Evolutionary conservation across 2,329 filamentous ascomycete species (phyloP), one percentile per base, ranked within the genome.

Genomic region (Ophiobolus disseminans): DNA sequence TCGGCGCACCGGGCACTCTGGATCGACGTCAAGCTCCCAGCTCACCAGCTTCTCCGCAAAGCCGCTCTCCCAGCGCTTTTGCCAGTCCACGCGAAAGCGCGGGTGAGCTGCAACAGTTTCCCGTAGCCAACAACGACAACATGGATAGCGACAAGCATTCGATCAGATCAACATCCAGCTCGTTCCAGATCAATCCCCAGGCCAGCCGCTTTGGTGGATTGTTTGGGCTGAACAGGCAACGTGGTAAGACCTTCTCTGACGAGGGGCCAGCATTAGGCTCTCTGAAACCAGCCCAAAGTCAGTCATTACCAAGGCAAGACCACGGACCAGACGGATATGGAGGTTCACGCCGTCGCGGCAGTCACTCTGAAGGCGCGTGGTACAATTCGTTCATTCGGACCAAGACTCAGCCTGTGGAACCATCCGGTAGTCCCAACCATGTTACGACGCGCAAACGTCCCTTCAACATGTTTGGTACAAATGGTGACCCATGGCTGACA

Each of bases 271-370:
- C 82, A 1, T 73, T 91, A 6, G 90, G 90, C 1, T 85, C 82
- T 16, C 75, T 92, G 11, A 90, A 89, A 64, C 75, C 83, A 22
- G 82, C 83, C 0, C 88, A 93, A 66, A 91, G 88, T 62, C 88
- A 90, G 65, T 93, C 90, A 0, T 85, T 94, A 57, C 90, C 90
- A 5, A 76, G 83, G 26, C 80, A 85, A 32, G 79, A 79, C 21
- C 69, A 69, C 38, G 71, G 56, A 5, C 66, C 78, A 31, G 81
- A 84, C 56, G 73, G 78, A 3, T 76, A 76, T 34, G 78, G 76
- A 8, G 72, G 74, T 19, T 76, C 78, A 45, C 76, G 78, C 45
- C 78, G 84, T 19, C 52, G 88, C 82, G 59, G 87, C 81, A 64
- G 75, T 66, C 54, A 73, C 74, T 68, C 78, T 64, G 53, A 83